Conservation (phyloP, 139 green algal genomes). For the Micractinium conductrix region DNA sequence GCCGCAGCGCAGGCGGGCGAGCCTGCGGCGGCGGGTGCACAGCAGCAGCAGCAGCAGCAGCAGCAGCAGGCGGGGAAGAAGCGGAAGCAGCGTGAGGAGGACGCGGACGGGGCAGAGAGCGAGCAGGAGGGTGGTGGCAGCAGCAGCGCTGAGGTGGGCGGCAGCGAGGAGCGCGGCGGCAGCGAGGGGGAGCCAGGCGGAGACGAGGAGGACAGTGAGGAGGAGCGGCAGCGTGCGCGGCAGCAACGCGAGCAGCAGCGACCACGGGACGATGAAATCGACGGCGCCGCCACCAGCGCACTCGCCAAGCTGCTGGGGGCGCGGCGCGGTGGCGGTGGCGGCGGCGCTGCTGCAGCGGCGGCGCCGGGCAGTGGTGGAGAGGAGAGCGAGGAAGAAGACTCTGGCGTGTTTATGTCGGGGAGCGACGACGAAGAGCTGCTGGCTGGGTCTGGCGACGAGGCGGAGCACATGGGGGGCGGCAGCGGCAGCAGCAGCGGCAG, state of each 20-base stretch:
- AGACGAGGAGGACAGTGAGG: neutral
- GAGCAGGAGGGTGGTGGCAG: neutral
- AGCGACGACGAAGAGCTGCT: conserved; percentile 27
- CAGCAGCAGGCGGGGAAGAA: neutral
- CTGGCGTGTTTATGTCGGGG: conserved; percentile 3
- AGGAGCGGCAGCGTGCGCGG: neutral
- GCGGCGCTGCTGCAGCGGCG: neutral
- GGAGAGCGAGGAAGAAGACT: conserved; percentile 9
- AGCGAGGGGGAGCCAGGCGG: neutral
- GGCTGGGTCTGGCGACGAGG: neutral
- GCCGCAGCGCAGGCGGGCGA: neutral
- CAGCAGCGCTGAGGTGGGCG: neutral
- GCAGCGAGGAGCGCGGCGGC: neutral
- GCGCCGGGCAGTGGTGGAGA: neutral
- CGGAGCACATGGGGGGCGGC: neutral
- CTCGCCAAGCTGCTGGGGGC: conserved; percentile 32
- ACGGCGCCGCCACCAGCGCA: neutral
- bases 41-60: neutral
- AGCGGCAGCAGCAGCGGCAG: neutral
- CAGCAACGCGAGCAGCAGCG: neutral
- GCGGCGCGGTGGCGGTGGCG: neutral
- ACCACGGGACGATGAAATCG: neutral
- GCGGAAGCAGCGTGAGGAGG: conserved; percentile 8
- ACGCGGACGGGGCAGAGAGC: neutral
- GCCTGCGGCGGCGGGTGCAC: conserved; percentile 6